Percentiles rank a stretch among this genome's conserved stretches.
These are phyloP conservation scores for Neurospora crassa DNA, from an alignment of 2,329 filamentous ascomycete genomes.

Conservation along the genomic window DNA sequence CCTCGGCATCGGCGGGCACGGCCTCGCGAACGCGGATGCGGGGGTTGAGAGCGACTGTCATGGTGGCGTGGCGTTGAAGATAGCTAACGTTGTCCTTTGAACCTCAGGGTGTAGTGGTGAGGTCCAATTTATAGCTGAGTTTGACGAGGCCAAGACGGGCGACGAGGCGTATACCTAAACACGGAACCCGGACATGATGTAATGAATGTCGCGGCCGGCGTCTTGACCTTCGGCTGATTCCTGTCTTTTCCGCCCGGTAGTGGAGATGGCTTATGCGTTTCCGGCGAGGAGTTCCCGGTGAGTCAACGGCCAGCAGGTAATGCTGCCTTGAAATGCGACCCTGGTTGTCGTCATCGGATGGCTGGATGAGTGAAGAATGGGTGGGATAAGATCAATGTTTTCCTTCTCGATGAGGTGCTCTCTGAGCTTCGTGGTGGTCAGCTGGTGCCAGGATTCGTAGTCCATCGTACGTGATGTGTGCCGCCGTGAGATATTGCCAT, in stretches of 20 bases:
- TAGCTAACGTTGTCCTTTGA: background rate
- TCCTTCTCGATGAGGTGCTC: background rate
- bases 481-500: background rate
- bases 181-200: background rate
- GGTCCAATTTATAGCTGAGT: background rate
- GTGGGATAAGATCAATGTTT: background rate
- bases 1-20: constrained; percentile 11
- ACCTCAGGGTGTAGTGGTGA: background rate
- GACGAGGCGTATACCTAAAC: background rate
- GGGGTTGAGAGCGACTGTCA: constrained; percentile 3
- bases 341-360: background rate
- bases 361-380: background rate
- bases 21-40: constrained; percentile 17
- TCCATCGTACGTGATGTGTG: background rate
- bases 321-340: background rate
- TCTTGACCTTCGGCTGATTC: background rate
- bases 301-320: background rate
- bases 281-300: background rate
- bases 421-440: background rate
- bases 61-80: background rate
- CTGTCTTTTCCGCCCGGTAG: background rate
- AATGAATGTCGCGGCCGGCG: background rate
- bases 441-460: background rate
- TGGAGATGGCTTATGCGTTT: background rate
- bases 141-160: background rate